A percentile compares a stretch with the other conserved stretches of the same genome.
These are phyloP conservation scores for Suillus hirtellus DNA, from an alignment of 768 basidiomycete genomes.

Conservation along the genomic window DNA sequence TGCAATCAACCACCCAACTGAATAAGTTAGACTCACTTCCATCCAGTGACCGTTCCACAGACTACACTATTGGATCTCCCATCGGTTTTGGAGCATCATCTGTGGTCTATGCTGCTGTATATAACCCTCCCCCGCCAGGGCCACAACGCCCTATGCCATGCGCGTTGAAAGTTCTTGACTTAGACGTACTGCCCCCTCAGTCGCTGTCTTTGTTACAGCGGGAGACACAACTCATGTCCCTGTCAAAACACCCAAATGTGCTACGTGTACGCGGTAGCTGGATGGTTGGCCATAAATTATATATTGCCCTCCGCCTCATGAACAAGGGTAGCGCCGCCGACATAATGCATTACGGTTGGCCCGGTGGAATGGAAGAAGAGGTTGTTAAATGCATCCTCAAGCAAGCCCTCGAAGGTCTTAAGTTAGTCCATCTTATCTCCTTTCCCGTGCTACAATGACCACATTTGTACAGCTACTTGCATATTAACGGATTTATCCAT, in stretches of 20 bases:
- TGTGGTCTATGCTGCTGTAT: conserved; percentile 80
- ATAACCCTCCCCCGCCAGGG: conserved; percentile 43
- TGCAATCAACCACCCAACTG: conserved; percentile 6
- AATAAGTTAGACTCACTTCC: not conserved
- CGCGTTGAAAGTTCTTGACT: conserved; percentile 87
- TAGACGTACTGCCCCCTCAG: conserved; percentile 72
- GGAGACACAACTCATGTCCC: conserved; percentile 90
- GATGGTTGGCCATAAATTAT: conserved; percentile 80
- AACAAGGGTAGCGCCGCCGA: conserved; percentile 85
- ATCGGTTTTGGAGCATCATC: conserved; percentile 94
- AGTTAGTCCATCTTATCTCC: conserved; percentile 50
- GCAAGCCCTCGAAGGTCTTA: conserved; percentile 86
- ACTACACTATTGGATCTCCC: conserved; percentile 75
- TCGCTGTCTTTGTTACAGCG: conserved; percentile 74
- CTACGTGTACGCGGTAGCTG: conserved; percentile 89
- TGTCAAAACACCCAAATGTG: conserved; percentile 92
- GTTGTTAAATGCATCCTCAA: conserved; percentile 82
- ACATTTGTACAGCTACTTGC: conserved; percentile 62
- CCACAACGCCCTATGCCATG: conserved; percentile 51
- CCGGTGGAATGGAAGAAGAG: conserved; percentile 90
- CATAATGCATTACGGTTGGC: conserved; percentile 81
- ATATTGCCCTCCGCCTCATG: conserved; percentile 89
- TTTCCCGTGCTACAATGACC: conserved; percentile 1
- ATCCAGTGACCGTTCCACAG: conserved; percentile 62
- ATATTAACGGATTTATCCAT: conserved; percentile 88